Evolutionary conservation across 2,329 filamentous ascomycete genomes (phyloP), one percentile per base, ranked within the genome.

Genomic region (Hypoxylon sp.): DNA sequence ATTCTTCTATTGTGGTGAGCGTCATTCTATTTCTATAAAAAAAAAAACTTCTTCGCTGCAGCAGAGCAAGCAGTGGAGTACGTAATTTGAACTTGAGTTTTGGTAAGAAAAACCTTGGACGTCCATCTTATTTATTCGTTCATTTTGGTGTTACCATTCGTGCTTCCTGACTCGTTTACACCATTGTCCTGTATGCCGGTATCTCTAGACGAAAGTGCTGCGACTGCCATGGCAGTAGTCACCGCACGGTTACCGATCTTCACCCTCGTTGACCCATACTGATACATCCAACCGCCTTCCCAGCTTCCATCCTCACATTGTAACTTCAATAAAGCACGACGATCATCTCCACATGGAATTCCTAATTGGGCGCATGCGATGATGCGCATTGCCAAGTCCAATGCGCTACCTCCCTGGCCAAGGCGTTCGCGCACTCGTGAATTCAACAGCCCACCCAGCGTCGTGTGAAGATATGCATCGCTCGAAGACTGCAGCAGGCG

Each of bases 281-380:
- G 59, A 53, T 73, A 73, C 48, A 75, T 57, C 68, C 68, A 71
- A 37, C 68, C 64, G 19, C 73, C 44, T 33, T 78, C 74, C 79
- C 79, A 81, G 4, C 79, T 73, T 0, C 79, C 79, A 63, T 81
- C 79, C 19, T 74, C 70, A 29, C 72, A 71, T 60, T 81, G 79
- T 31, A 78, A 31, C 9, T 58, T 63, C 11, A 74, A 63, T 19
- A 81, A 70, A 33, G 62, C 64, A 8, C 66, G 22, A 11, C 61
- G 61, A 48, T 70, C 68, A 17, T 63, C 13, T 22, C 55, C 62
- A 50, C 71, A 73, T 59, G 62, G 60, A 33, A 76, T 50, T 24
- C 63, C 72, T 42, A 78, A 29, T 19, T 71, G 65, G 22, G 76
- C 62, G 47, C 78, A 79, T 3, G 73, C 73, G 13, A 76, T 37